These are phyloP conservation scores for Rhododendron kiyosumense DNA, from an alignment of 148 eudicot species.

Conservation along the genomic window DNA sequence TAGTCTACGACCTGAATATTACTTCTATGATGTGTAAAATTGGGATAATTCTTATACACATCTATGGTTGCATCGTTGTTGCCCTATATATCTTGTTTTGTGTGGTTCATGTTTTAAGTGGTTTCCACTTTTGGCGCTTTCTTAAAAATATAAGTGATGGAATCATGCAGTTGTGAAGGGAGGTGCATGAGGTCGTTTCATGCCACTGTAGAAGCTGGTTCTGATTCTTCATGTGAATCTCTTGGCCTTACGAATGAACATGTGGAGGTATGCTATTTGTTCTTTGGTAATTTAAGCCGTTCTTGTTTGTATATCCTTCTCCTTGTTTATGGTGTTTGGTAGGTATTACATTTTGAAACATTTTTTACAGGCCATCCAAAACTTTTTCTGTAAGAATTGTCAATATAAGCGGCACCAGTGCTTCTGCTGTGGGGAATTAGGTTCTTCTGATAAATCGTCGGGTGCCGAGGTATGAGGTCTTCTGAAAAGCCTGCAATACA, in stretches of 20 bases:
- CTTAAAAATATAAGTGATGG: not conserved
- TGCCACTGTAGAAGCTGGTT: conserved; percentile 54
- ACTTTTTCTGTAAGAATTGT: conserved; percentile 68
- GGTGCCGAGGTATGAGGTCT: conserved; percentile 67
- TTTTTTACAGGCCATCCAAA: conserved; percentile 46
- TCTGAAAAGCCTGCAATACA: not conserved
- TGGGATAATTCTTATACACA: not conserved
- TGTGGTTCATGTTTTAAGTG: not conserved
- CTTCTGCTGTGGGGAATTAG: conserved; percentile 72
- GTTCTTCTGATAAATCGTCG: conserved; percentile 74
- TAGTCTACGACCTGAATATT: not conserved
- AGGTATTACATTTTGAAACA: not conserved
- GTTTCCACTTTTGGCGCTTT: not conserved
- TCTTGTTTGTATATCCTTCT: not conserved
- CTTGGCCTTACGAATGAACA: conserved; percentile 53
- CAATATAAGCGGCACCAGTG: conserved; percentile 75
- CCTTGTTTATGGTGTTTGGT: not conserved
- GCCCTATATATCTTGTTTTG: not conserved
- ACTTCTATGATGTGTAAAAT: not conserved
- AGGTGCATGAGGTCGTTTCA: conserved; percentile 91
- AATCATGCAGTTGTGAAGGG: conserved; percentile 76
- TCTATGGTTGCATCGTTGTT: not conserved
- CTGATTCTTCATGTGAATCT: conserved; percentile 55
- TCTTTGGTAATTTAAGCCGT: not conserved
- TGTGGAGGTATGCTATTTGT: conserved; percentile 45